Percentiles rank a stretch among this genome's conserved stretches.
phyloP scores from a whole-genome alignment of 2,329 filamentous ascomycete species.

The Lasiodiplodia sp. region DNA sequence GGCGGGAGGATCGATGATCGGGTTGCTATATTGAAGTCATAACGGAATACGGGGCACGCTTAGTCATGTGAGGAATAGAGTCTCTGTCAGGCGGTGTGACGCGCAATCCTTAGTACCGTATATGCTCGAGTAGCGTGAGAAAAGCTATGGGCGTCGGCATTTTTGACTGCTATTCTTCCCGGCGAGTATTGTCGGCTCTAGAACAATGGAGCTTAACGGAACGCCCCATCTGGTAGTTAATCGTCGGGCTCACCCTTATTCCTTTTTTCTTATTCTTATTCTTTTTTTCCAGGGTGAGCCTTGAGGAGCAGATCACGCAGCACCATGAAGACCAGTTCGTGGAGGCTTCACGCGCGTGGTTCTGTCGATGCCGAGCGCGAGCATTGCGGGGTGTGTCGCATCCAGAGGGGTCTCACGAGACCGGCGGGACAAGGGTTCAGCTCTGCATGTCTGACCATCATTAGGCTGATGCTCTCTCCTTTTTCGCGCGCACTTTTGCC shows the following conservation, averaged over 20 bases:
- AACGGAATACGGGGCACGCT: neutral
- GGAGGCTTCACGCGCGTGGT: neutral
- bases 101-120: neutral
- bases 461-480: neutral
- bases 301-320: neutral
- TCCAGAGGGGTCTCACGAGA: neutral
- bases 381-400: neutral
- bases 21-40: constrained; percentile 13
- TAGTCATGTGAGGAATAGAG: neutral
- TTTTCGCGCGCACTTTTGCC: neutral
- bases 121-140: neutral
- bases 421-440: neutral
- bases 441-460: neutral
- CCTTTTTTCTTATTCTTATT: no score
- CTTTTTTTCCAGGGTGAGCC: neutral
- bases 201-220: no score
- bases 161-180: no score
- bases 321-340: neutral
- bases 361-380: neutral
- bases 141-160: neutral
- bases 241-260: no score
- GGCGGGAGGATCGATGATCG: constrained; percentile 3
- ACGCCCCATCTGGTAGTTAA: no score
- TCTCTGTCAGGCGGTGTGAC: neutral
- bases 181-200: no score